phyloP scores from a whole-genome alignment of 2,329 filamentous ascomycete genomes.

The Zymoseptoria pseudotritici region DNA sequence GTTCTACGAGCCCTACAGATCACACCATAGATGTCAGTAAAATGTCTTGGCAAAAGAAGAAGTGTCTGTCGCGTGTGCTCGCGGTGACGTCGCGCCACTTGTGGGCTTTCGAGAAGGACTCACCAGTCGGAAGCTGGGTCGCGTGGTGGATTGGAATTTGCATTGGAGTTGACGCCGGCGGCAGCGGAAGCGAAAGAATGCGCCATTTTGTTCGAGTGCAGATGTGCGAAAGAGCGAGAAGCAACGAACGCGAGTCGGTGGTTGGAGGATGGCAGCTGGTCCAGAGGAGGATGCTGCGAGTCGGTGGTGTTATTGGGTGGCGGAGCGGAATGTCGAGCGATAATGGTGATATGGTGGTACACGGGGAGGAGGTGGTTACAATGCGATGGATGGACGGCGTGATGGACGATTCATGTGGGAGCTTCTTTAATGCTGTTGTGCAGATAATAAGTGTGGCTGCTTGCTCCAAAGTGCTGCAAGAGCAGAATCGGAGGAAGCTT shows the following conservation, averaged over 20 bases:
- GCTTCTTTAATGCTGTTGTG: neutral
- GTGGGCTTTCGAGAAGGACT: neutral
- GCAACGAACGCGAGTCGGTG: neutral
- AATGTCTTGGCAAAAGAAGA: neutral
- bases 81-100: neutral
- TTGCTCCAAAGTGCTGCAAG: neutral
- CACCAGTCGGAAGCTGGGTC: conserved; percentile 1
- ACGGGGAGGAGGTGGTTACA: neutral
- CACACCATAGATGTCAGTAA: neutral
- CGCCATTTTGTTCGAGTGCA: neutral
- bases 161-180: neutral
- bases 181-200: neutral
- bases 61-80: neutral
- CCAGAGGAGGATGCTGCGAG: neutral
- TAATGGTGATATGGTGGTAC: neutral
- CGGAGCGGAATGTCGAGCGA: neutral
- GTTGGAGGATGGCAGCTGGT: neutral
- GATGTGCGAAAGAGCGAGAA: neutral
- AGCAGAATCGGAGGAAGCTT: neutral
- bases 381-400: neutral
- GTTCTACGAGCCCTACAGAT: conserved; percentile 52
- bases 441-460: neutral
- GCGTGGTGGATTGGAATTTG: neutral
- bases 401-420: neutral
- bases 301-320: neutral